Base-by-base conservation (phyloP, 306 rosid genomes). In the Myrica gale region DNA sequence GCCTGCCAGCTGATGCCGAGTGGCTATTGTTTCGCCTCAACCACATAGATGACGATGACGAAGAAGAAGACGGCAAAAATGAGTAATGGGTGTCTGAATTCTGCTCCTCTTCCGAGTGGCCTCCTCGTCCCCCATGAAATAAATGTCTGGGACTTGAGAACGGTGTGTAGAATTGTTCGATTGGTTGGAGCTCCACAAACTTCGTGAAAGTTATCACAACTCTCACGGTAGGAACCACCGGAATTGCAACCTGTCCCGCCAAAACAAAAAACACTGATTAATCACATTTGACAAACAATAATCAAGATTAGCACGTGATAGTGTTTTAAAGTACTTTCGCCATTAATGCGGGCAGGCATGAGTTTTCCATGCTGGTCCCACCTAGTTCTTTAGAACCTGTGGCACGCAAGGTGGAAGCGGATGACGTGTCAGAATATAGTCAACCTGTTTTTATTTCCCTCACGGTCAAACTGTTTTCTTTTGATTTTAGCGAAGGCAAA, bases 201-300 rank as follows among this genome's bases (percentile, higher is more conserved):
- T 95, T 95, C 2, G 98, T 95, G 85, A 95, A 95, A 10, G 98
- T 92, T 76, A 95, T 88, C 81, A 95, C 96, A 54, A 94, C 98
- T 69, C 95, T 92, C 83, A 94, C 98, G 0, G 98, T 95, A 17
- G 97, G 97, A 76, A 95, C 97, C 84, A 90, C 97, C 21, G 98
- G 97, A 15, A 95, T 95, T 7, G 96, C 98, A 73, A 95, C 82
- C 98, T 90, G 91, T 82, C 72, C 67, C 86, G 76, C 37, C 82
- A 56, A 72, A 46, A 54, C 86, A 78, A 80, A 67, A 69, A 41
- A 39, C 15, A 71, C 15, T 10, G 51, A 75, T 68, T 58, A 73
- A 79, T 69, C 76, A 32, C 37, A 47, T 47, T 47, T 47, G 52
- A 47, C 52, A 9, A 47, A 9, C 51, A 10, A 47, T 23, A 13